Evolutionary conservation across 2,329 filamentous ascomycete species (phyloP).

Genomic region (Xylariaceae sp.): DNA sequence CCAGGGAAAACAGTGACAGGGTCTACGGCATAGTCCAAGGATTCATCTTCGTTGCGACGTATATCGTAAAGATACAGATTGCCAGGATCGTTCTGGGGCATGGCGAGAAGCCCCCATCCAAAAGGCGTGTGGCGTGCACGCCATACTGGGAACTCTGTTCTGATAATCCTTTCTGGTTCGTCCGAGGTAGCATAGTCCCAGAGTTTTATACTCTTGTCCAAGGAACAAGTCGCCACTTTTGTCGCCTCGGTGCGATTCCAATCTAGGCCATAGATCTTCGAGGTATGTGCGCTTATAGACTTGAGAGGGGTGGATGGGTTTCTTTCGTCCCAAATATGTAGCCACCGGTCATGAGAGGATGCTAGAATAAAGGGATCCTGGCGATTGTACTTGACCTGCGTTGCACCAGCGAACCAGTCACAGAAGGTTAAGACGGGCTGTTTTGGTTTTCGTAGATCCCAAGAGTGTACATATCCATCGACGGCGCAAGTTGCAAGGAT

Average conservation of each 20-base stretch:
- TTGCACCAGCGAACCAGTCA: conserved; percentile 92
- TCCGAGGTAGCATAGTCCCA: conserved; percentile 77
- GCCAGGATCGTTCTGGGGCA: conserved; percentile 89
- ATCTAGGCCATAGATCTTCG: conserved; percentile 94
- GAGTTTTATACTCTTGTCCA: conserved; percentile 92
- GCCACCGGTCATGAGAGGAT: conserved; percentile 85
- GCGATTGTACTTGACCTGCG: conserved; percentile 94
- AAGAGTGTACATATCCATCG: conserved; percentile 91
- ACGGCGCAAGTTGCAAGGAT: conserved; percentile 89
- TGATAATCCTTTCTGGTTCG: conserved; percentile 78
- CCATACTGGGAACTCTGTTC: conserved; percentile 87
- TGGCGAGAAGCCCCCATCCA: conserved; percentile 82
- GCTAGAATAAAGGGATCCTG: conserved; percentile 87
- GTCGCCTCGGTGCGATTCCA: conserved; percentile 83
- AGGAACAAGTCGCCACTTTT: conserved; percentile 82
- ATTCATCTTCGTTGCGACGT: conserved; percentile 53
- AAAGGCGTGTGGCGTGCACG: conserved; percentile 91
- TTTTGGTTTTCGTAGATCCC: conserved; percentile 80
- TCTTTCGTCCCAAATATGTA: conserved; percentile 90
- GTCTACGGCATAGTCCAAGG: conserved; percentile 51
- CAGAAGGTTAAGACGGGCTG: conserved; percentile 82
- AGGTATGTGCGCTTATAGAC: conserved; percentile 86
- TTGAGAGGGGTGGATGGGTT: conserved; percentile 78
- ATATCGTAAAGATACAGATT: conserved; percentile 85
- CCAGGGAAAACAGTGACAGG: conserved; percentile 66